Evolutionary conservation across 2,329 filamentous ascomycete species (phyloP).

Genomic region (Pseudocercospora musae): DNA sequence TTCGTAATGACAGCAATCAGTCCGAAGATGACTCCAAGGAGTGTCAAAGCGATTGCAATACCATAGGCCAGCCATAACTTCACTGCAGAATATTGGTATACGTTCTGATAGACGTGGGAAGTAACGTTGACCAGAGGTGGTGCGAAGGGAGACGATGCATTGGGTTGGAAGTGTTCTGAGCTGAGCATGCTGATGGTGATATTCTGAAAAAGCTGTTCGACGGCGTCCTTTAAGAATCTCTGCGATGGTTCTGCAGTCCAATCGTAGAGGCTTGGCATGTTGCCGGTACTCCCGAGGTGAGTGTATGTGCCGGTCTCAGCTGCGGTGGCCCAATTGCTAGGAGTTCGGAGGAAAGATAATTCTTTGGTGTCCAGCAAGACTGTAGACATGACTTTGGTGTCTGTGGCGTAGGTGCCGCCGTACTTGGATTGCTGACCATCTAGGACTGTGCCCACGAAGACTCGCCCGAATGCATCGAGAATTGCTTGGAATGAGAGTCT

Average conservation of each 20-base stretch:
- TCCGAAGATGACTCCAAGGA: conserved; percentile 9
- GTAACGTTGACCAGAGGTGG: conserved; percentile 7
- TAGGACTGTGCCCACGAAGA: conserved; percentile 1
- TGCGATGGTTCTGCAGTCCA: not conserved
- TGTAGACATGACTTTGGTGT: conserved; percentile 1
- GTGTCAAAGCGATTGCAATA: conserved; percentile 10
- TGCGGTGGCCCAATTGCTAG: not conserved
- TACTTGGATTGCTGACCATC: not conserved
- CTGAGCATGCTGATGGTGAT: conserved; percentile 16
- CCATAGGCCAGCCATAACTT: conserved; percentile 20
- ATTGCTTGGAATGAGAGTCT: conserved; percentile 2
- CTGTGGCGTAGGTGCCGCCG: not conserved
- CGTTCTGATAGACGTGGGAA: conserved; percentile 4
- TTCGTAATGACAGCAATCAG: conserved; percentile 5
- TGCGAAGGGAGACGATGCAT: conserved; percentile 5
- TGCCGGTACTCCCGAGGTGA: not conserved
- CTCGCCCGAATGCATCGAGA: conserved; percentile 1
- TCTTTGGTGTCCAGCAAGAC: not conserved
- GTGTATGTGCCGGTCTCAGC: not conserved
- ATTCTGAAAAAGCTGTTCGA: conserved; percentile 16
- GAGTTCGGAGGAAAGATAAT: not conserved
- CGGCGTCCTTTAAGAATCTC: not conserved
- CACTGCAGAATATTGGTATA: conserved; percentile 12
- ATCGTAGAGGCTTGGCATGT: not conserved
- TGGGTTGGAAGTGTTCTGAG: conserved; percentile 1